A percentile compares a stretch with the other conserved stretches of the same genome.
Evolutionary conservation across 805 yeast species (phyloP).

Genomic region (Wickerhamomyces subpelliculosus): DNA sequence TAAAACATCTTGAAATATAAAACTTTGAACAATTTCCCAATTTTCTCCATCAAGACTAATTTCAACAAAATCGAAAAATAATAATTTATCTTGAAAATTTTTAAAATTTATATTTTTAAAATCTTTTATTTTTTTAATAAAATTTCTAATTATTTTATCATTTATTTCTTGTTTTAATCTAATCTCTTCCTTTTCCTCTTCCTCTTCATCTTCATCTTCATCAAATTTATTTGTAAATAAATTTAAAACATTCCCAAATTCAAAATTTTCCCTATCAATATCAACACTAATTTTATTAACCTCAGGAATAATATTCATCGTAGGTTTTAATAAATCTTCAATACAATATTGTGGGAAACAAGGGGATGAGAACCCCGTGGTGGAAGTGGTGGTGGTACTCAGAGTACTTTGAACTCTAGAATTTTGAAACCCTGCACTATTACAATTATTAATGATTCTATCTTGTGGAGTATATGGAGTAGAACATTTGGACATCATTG

Average conservation of each 20-base stretch:
- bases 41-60: constrained; percentile 32
- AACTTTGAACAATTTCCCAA: constrained; percentile 24
- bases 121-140: background rate
- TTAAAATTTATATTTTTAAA: background rate
- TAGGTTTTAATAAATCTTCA: background rate
- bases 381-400: background rate
- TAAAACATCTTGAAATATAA: constrained; percentile 1
- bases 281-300: background rate
- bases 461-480: background rate
- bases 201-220: background rate
- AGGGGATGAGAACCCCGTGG: too few species aligned
- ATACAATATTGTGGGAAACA: background rate
- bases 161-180: background rate
- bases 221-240: background rate
- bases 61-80: constrained; percentile 31
- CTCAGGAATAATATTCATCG: background rate
- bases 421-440: too few species aligned
- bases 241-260: background rate
- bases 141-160: background rate
- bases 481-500: background rate
- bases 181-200: too few species aligned
- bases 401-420: constrained; percentile 5
- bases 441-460: background rate
- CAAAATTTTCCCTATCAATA: background rate
- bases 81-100: constrained; percentile 20